These are phyloP conservation scores for Hypoxylon rickii DNA, from an alignment of 495 filamentous ascomycete species.

Conservation along the genomic window DNA sequence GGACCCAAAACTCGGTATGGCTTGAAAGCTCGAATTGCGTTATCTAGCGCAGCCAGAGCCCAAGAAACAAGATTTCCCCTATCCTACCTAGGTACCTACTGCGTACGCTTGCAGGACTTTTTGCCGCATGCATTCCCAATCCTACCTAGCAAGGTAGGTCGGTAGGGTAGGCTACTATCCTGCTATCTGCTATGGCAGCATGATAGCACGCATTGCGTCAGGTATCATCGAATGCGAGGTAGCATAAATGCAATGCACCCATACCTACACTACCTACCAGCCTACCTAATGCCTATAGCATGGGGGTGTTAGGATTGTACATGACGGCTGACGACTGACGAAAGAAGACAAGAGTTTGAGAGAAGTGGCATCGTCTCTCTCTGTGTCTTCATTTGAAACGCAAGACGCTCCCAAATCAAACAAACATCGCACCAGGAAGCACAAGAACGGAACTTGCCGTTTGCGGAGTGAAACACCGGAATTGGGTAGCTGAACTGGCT, in stretches of 20 bases:
- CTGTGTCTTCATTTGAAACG: conserved; percentile 17
- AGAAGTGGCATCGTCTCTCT: no score
- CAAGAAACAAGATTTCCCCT: conserved; percentile 33
- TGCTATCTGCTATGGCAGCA: no score
- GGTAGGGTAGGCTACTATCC: no score
- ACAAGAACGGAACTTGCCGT: conserved; percentile 14
- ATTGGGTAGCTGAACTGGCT: conserved; percentile 1
- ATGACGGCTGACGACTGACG: neutral
- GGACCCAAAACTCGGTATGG: conserved; percentile 26
- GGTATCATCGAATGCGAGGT: no score
- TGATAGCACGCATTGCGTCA: no score
- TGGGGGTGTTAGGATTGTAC: no score
- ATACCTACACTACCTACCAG: no score
- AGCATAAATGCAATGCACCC: no score
- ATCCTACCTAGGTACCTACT: no score
- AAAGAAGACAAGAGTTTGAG: no score
- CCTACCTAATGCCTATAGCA: no score
- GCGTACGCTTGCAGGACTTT: neutral
- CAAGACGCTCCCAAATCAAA: conserved; percentile 20
- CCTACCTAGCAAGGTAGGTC: neutral
- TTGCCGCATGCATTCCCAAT: conserved; percentile 12
- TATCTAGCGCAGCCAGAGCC: conserved; percentile 10
- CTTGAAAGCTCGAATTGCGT: conserved; percentile 18
- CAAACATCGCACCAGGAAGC: conserved; percentile 15
- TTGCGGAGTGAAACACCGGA: conserved; percentile 27